phyloP scores from a whole-genome alignment of 441 rosid species.

The Corymbia calophylla region DNA sequence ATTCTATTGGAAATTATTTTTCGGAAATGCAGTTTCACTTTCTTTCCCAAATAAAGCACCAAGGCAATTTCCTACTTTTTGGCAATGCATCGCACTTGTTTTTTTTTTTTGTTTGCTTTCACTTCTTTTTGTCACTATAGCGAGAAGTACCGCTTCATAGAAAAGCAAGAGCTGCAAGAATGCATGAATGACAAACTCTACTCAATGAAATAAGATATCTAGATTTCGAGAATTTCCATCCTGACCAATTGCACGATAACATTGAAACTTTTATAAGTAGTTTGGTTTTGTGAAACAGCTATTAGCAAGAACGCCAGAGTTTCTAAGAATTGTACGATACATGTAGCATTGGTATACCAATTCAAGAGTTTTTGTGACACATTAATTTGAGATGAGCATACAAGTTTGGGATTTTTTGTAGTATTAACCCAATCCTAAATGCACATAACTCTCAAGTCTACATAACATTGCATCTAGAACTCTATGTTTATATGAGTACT shows the following conservation, averaged over 20 bases:
- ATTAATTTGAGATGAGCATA: too few relatives aligned
- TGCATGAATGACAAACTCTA: not conserved
- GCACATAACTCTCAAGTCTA: not conserved
- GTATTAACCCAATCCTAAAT: too few relatives aligned
- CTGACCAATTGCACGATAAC: not conserved
- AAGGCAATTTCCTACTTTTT: not conserved
- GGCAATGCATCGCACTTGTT: too few relatives aligned
- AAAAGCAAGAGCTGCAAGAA: not conserved
- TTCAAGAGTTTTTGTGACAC: too few relatives aligned
- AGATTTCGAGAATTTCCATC: not conserved
- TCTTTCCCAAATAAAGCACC: not conserved
- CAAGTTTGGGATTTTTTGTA: too few relatives aligned
- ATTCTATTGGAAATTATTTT: not conserved
- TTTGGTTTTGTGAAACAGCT: not conserved
- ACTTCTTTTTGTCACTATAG: not conserved
- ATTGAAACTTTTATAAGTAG: not conserved
- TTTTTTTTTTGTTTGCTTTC: too few relatives aligned
- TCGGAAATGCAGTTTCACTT: not conserved
- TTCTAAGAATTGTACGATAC: too few relatives aligned
- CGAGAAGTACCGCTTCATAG: not conserved
- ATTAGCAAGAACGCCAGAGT: too few relatives aligned
- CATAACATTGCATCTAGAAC: not conserved
- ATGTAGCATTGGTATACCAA: too few relatives aligned
- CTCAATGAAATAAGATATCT: not conserved
- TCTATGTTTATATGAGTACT: not conserved